Evolutionary conservation across 108 stramenopile species (phyloP), one percentile per base, ranked within the genome.

Genomic region (Nitzschia sp.): DNA sequence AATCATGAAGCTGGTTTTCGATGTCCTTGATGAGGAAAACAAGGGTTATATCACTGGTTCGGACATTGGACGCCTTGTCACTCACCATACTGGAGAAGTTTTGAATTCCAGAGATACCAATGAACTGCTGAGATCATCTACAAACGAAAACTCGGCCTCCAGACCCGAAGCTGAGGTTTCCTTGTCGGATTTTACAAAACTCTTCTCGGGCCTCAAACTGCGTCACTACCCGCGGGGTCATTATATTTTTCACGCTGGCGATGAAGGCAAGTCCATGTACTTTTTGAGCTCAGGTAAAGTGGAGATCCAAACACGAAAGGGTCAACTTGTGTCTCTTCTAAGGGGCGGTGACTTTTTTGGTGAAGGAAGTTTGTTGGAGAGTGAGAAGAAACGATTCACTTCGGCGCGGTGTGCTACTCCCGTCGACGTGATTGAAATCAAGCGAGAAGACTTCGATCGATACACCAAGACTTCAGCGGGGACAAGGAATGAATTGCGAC

Each of bases 201-300:
- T 92, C 29, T 83, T 86, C 56, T 78, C 80, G 13, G 79, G 84
- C 11, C 61, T 88, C 8, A 75, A 84, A 30, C 85, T 85, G 32
- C 75, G 76, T 36, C 85, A 93, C 59, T 90, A 82, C 66, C 89
- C 89, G 8, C 79, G 83, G 31, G 92, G 89, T n/a, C 87, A 93
- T 54, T 82, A 83, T 27, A 79, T 93, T 27, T 93, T 87, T 68
- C 81, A 81, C 26, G 92, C 87, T 46, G 89, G 85, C 25, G 92
- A 93, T 48, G 81, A 79, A 29, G 93, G 93, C 2, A 84, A 87
- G 54, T 74, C 87, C 70, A 92, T 95, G 90, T 92, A 90, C 69
- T 95, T 95, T 75, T 70, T 95, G 47, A 89, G 83, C 57, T 85
- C 87, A 9, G 93, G 93, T 1, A 95, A 86, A 34, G 82, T 92